phyloP scores from a whole-genome alignment of 306 rosid genomes.

The Rubus idaeus region DNA sequence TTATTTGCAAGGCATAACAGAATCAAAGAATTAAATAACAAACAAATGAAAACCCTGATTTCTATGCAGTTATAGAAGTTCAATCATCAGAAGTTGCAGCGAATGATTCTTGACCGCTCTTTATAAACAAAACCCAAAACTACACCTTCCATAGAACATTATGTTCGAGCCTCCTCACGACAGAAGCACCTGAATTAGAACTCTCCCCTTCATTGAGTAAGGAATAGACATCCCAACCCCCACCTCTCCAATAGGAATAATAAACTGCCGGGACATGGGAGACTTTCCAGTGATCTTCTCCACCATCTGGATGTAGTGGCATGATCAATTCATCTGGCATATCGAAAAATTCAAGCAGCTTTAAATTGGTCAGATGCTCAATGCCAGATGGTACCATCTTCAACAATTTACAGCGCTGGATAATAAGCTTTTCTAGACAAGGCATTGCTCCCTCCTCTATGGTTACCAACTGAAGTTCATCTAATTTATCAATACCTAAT shows the following conservation, averaged over 20 bases:
- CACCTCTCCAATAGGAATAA: slow-evolving; percentile 11
- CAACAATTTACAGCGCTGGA: slow-evolving; percentile 22
- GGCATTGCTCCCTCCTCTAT: slow-evolving; percentile 28
- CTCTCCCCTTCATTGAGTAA: slow-evolving; percentile 16
- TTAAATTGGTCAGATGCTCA: neutral
- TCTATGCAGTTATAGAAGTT: neutral
- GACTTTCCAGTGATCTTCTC: slow-evolving; percentile 15
- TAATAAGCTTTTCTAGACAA: slow-evolving; percentile 19
- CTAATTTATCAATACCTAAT: slow-evolving; percentile 22
- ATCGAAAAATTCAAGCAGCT: slow-evolving; percentile 14
- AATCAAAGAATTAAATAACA: too few species aligned
- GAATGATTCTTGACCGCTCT: neutral
- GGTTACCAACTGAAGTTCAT: slow-evolving; percentile 2
- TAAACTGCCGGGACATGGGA: slow-evolving; percentile 21
- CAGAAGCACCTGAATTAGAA: neutral
- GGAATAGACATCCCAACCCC: slow-evolving; percentile 24
- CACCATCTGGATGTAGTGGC: slow-evolving; percentile 21
- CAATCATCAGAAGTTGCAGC: neutral
- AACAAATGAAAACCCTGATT: neutral
- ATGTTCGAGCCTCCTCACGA: neutral
- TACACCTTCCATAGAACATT: slow-evolving; percentile 25
- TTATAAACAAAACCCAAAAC: neutral
- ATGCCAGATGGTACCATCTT: slow-evolving; percentile 26
- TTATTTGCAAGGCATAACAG: neutral
- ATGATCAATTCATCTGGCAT: slow-evolving; percentile 25